Conservation (phyloP, 2,329 filamentous ascomycete species). For the Rhynchosporium graminicola region DNA sequence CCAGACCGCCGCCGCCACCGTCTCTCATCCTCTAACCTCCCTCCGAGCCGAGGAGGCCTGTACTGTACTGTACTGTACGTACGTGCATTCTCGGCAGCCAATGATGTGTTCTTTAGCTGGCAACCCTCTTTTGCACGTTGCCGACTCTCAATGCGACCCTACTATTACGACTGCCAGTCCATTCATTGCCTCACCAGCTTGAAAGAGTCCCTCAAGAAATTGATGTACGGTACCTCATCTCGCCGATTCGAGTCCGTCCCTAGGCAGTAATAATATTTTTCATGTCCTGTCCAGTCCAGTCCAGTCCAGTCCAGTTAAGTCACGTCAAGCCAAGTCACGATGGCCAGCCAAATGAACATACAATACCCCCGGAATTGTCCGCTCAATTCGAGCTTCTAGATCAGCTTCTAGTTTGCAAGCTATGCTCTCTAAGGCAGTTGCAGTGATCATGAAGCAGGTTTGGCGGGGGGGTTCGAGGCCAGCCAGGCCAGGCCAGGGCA, state of each 20-base stretch:
- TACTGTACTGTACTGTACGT: not conserved
- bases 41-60: slow-evolving; percentile 13
- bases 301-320: too few relatives aligned
- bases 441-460: not conserved
- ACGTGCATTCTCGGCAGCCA: slow-evolving; percentile 11
- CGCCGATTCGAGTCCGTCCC: too few relatives aligned
- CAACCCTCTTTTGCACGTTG: slow-evolving; percentile 8
- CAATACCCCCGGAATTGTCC: not conserved
- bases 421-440: slow-evolving; percentile 12
- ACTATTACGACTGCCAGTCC: not conserved
- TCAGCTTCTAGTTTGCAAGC: not conserved
- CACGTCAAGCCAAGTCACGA: too few relatives aligned
- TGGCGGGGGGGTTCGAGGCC: not conserved
- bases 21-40: not conserved
- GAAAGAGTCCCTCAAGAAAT: not conserved
- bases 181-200: not conserved
- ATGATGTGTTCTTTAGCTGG: not conserved
- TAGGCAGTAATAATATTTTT: too few relatives aligned
- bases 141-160: slow-evolving; percentile 8
- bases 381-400: too few relatives aligned
- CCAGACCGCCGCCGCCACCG: not conserved
- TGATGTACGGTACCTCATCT: too few relatives aligned
- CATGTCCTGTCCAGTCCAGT: too few relatives aligned
- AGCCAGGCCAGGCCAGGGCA: not conserved
- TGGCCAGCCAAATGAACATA: too few relatives aligned